Evolutionary conservation across 1,139 yeast species (phyloP).

Genomic region (Hyphopichia fennica): DNA sequence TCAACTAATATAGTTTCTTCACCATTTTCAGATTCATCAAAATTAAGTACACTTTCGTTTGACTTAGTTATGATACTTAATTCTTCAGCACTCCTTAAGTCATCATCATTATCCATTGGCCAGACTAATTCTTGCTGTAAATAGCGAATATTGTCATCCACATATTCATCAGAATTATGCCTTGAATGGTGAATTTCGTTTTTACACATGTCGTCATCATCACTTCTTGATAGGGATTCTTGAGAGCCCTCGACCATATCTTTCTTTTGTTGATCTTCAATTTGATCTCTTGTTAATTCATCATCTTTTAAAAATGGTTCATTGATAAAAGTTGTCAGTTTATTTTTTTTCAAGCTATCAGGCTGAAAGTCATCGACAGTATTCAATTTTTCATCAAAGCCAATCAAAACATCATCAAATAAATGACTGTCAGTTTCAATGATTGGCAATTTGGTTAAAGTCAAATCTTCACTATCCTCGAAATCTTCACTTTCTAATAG

Average conservation of each 20-base stretch:
- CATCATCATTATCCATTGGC: conserved; percentile 24
- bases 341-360: background rate
- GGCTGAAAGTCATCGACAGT: conserved; percentile 11
- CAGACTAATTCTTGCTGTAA: conserved; percentile 34
- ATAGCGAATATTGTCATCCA: conserved; percentile 36
- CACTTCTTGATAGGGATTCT: conserved; percentile 13
- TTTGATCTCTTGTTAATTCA: conserved; percentile 44
- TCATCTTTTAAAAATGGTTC: conserved; percentile 45
- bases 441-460: conserved; percentile 26
- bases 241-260: conserved; percentile 19
- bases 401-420: conserved; percentile 34
- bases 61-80: conserved; percentile 1
- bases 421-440: conserved; percentile 32
- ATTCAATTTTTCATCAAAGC: conserved; percentile 27
- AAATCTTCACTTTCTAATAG: background rate
- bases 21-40: conserved; percentile 2
- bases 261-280: conserved; percentile 39
- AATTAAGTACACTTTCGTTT: conserved; percentile 3
- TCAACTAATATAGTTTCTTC: conserved; percentile 22
- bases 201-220: conserved; percentile 4
- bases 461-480: conserved; percentile 9
- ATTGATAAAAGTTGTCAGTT: conserved; percentile 13
- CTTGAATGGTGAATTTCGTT: conserved; percentile 3
- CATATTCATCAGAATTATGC: conserved; percentile 23
- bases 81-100: background rate